Percentiles rank a stretch among this genome's conserved stretches.
Conservation (phyloP, 768 basidiomycete genomes). For the Leucosporidium yakuticum region DNA sequence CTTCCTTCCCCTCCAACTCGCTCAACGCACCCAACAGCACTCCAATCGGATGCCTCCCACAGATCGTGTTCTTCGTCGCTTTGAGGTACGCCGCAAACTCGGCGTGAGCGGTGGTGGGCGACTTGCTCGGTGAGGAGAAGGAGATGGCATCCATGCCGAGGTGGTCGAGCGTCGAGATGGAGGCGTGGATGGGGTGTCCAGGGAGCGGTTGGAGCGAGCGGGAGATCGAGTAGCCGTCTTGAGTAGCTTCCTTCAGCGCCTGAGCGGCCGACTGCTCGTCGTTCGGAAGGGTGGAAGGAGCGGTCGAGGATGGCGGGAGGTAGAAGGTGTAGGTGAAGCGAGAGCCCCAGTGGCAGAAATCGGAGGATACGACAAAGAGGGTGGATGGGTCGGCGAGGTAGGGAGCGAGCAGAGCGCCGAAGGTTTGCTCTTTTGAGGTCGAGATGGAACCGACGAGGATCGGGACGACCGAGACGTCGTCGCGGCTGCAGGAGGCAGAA, state of each 20-base stretch:
- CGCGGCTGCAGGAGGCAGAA: conserved; percentile 7
- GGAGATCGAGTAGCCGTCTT: neutral
- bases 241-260: neutral
- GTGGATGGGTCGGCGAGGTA: conserved; percentile 73
- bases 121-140: conserved; percentile 44
- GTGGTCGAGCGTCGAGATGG: conserved; percentile 26
- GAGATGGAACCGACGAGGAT: conserved; percentile 79
- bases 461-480: conserved; percentile 72
- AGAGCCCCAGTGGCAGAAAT: conserved; percentile 96
- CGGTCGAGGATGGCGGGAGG: conserved; percentile 52
- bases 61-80: conserved; percentile 87
- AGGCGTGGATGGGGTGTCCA: conserved; percentile 50
- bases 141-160: conserved; percentile 48
- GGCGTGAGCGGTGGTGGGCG: conserved; percentile 48
- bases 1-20: conserved; percentile 44
- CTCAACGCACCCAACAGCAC: conserved; percentile 46
- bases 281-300: conserved; percentile 11
- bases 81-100: conserved; percentile 63
- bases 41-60: conserved; percentile 91
- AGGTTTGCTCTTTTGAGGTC: conserved; percentile 55
- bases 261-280: neutral
- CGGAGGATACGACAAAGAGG: conserved; percentile 83
- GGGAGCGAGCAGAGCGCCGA: conserved; percentile 67
- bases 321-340: conserved; percentile 85
- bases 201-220: conserved; percentile 6